Conservation (phyloP, 169 alveolate species). For the Besnoitia besnoiti region DNA sequence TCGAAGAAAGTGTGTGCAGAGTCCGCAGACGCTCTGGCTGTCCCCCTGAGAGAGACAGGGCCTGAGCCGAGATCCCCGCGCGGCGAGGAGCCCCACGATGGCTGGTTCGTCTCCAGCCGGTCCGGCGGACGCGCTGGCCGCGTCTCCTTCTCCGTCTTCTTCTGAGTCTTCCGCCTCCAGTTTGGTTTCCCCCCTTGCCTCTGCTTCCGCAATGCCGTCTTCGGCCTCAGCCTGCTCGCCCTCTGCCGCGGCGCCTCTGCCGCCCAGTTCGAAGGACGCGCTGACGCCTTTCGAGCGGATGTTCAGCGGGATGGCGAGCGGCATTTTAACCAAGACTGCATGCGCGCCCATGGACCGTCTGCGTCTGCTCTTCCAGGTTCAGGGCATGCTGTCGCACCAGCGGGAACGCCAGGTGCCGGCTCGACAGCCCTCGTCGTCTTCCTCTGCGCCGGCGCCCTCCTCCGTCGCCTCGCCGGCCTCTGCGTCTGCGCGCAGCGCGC, state of each 20-base stretch:
- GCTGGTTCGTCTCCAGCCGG: too few relatives aligned
- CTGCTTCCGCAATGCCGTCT: background rate
- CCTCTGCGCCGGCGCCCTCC: background rate
- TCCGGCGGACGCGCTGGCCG: too few relatives aligned
- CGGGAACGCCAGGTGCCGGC: constrained; percentile 19
- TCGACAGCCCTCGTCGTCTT: background rate
- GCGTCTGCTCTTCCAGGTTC: constrained; percentile 84
- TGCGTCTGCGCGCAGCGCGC: background rate
- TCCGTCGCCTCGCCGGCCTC: background rate
- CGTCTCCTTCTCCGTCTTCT: too few relatives aligned
- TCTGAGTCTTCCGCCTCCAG: too few relatives aligned
- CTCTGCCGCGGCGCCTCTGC: constrained; percentile 18
- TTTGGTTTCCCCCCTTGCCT: background rate
- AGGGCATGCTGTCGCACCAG: constrained; percentile 84
- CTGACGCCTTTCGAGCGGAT: constrained; percentile 30
- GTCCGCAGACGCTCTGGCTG: too few relatives aligned
- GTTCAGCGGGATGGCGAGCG: constrained; percentile 73
- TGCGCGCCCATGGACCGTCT: constrained; percentile 90
- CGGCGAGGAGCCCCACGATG: too few relatives aligned
- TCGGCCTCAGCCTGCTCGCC: background rate
- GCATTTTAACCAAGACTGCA: constrained; percentile 83
- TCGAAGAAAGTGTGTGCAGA: too few relatives aligned
- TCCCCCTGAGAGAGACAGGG: too few relatives aligned
- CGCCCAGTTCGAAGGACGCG: background rate
- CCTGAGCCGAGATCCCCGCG: too few relatives aligned